Conservation (phyloP, 1,139 yeast species). For the Pichia inconspicua region DNA sequence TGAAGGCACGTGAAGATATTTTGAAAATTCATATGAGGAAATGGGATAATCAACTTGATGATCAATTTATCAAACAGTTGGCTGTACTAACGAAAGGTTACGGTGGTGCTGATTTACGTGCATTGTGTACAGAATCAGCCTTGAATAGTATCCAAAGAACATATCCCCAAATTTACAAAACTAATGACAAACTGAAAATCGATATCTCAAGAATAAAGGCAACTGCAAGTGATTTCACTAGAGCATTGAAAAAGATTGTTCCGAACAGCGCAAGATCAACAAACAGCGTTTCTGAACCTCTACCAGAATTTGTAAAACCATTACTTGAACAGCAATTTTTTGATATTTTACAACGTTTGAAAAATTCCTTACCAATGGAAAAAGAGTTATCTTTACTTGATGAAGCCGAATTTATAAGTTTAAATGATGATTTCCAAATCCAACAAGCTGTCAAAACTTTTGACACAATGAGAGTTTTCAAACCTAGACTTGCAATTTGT, state of each 20-base stretch:
- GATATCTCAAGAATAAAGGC: conserved; percentile 69
- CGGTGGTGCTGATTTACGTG: conserved; percentile 96
- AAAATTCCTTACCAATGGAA: conserved; percentile 55
- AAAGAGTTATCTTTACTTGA: conserved; percentile 55
- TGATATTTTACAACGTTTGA: conserved; percentile 42
- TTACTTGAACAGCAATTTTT: conserved; percentile 45
- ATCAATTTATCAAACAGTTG: conserved; percentile 53
- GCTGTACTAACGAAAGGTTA: conserved; percentile 88
- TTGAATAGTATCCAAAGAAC: conserved; percentile 70
- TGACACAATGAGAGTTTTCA: conserved; percentile 62
- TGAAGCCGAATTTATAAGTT: conserved; percentile 61
- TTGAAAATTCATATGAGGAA: conserved; percentile 77
- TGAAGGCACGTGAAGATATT: conserved; percentile 70
- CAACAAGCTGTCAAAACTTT: conserved; percentile 55
- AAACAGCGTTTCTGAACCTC: conserved; percentile 59
- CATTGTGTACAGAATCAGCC: conserved; percentile 94
- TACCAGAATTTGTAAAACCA: conserved; percentile 68
- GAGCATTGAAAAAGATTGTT: conserved; percentile 76
- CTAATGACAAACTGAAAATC: conserved; percentile 65
- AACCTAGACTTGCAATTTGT: conserved; percentile 70
- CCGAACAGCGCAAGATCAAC: conserved; percentile 91
- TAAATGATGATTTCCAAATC: conserved; percentile 52
- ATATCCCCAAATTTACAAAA: conserved; percentile 85
- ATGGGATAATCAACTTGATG: conserved; percentile 46
- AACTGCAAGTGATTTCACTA: conserved; percentile 79